These are phyloP conservation scores for Leccinum angustisporum DNA, from an alignment of 1,284 basidiomycete genomes.

Conservation along the genomic window DNA sequence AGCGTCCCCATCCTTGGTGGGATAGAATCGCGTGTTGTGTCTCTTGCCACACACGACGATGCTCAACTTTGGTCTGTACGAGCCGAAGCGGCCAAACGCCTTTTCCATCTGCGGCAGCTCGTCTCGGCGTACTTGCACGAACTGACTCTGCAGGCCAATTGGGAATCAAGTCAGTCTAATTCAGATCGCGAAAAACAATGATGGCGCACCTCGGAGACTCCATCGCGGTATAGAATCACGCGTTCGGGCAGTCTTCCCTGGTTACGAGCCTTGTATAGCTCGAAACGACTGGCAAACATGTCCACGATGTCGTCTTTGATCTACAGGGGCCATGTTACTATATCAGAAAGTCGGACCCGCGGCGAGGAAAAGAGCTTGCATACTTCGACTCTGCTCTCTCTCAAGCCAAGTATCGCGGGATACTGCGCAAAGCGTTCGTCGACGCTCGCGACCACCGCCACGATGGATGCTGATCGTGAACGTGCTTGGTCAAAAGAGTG, in stretches of 20 bases:
- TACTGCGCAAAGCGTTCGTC: slow-evolving; percentile 69
- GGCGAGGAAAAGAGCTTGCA: slow-evolving; percentile 9
- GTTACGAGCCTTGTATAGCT: slow-evolving; percentile 53
- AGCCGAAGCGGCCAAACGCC: slow-evolving; percentile 55
- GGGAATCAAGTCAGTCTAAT: neutral
- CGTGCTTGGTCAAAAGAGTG: neutral
- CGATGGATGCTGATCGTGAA: slow-evolving; percentile 53
- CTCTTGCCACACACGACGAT: slow-evolving; percentile 80
- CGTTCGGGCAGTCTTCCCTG: slow-evolving; percentile 50
- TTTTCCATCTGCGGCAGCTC: slow-evolving; percentile 58
- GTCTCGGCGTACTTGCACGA: slow-evolving; percentile 51
- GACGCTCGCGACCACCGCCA: slow-evolving; percentile 72
- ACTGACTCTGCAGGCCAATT: slow-evolving; percentile 55
- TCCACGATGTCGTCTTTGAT: slow-evolving; percentile 63
- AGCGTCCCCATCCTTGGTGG: slow-evolving; percentile 52
- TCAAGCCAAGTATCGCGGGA: slow-evolving; percentile 65
- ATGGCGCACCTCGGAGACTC: slow-evolving; percentile 65
- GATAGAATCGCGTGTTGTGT: slow-evolving; percentile 69
- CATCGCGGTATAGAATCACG: slow-evolving; percentile 72
- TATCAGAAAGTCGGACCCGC: neutral
- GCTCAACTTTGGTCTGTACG: slow-evolving; percentile 62
- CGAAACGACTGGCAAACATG: slow-evolving; percentile 72
- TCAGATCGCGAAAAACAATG: neutral
- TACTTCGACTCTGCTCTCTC: slow-evolving; percentile 66
- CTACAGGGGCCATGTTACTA: slow-evolving; percentile 34